Conservation (phyloP, 2,329 filamentous ascomycete species). For the Colletotrichum chlorophyti region DNA sequence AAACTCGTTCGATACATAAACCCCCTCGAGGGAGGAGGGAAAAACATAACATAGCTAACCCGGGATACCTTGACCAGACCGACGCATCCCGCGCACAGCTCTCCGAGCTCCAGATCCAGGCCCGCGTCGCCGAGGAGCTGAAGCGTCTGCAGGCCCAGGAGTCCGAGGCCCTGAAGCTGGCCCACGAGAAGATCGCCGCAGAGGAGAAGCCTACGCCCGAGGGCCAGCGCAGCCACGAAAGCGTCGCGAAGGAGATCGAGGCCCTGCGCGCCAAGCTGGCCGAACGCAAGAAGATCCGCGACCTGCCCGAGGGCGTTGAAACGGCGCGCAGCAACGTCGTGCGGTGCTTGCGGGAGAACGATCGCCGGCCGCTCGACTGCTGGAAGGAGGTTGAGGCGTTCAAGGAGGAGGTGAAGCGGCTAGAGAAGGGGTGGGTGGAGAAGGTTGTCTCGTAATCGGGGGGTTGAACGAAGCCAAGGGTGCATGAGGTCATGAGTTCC, state of each 20-base stretch:
- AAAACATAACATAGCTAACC: neutral
- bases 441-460: constrained; percentile 66
- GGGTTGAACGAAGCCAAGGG: no score
- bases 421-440: constrained; percentile 90
- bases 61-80: constrained; percentile 66
- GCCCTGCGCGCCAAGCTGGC: constrained; percentile 66
- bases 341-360: constrained; percentile 81
- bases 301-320: constrained; percentile 75
- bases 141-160: constrained; percentile 78
- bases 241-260: constrained; percentile 66
- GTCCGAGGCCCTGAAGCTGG: constrained; percentile 69
- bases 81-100: constrained; percentile 85
- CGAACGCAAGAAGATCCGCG: constrained; percentile 68
- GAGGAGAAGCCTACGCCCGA: constrained; percentile 39
- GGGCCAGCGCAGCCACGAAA: constrained; percentile 45
- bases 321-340: constrained; percentile 78
- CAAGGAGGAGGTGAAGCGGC: constrained; percentile 83
- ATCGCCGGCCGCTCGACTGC: constrained; percentile 89
- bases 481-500: neutral
- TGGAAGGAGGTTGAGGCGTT: constrained; percentile 93
- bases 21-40: no score
- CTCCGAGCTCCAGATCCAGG: constrained; percentile 86
- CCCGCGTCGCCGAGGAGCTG: constrained; percentile 85
- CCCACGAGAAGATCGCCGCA: constrained; percentile 68
- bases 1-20: no score